phyloP scores from a whole-genome alignment of 805 yeast genomes.

The Brettanomyces bruxellensis region DNA sequence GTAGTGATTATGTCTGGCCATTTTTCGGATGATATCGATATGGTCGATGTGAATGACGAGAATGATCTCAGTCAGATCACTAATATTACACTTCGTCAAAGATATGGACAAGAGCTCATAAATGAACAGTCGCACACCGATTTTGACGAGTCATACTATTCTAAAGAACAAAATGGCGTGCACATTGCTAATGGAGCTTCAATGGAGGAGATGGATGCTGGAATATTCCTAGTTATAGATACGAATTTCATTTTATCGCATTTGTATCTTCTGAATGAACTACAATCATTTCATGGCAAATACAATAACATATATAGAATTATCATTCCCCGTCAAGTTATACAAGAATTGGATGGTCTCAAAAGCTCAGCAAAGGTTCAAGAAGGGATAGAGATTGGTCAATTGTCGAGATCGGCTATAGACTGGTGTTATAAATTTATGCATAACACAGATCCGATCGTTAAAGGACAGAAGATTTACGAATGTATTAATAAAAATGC shows the following conservation, averaged over 20 bases:
- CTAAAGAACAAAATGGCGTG: not conserved
- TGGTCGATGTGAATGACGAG: not conserved
- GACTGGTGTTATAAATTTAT: constrained; percentile 65
- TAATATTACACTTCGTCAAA: not conserved
- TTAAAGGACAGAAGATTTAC: constrained; percentile 54
- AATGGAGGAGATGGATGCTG: not conserved
- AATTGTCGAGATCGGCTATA: constrained; percentile 58
- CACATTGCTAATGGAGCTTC: not conserved
- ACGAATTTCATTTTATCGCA: constrained; percentile 78
- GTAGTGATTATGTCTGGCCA: too few species aligned
- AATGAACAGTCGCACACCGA: too few species aligned
- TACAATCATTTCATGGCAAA: constrained; percentile 30
- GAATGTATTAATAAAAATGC: constrained; percentile 42
- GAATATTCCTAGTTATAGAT: constrained; percentile 49
- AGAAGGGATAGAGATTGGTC: constrained; percentile 16
- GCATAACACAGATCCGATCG: constrained; percentile 39
- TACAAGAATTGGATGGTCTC: constrained; percentile 77
- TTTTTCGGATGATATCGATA: not conserved
- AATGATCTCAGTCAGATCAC: not conserved
- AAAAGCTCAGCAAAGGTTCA: constrained; percentile 32
- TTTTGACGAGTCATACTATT: too few species aligned
- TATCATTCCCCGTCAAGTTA: constrained; percentile 62
- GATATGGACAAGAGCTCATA: not conserved
- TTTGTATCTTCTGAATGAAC: constrained; percentile 44
- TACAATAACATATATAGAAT: constrained; percentile 37